phyloP scores from a whole-genome alignment of 257 asterid genomes.

The Parsonsia alboflavescens region DNA sequence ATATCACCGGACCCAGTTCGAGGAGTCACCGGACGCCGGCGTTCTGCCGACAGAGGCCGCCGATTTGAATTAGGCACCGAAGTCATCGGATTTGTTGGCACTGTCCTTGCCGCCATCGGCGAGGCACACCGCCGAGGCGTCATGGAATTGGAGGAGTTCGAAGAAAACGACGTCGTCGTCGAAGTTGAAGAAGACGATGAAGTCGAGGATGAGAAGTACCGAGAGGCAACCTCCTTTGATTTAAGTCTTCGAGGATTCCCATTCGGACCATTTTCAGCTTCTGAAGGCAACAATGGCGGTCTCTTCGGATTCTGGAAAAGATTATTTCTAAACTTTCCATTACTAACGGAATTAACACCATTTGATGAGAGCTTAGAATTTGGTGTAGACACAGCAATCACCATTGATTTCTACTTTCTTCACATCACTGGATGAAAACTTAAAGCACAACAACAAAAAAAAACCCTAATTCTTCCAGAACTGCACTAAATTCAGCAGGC shows the following conservation, averaged over 20 bases:
- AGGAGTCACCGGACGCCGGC: constrained; percentile 35
- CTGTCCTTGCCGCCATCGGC: constrained; percentile 34
- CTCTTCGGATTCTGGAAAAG: constrained; percentile 36
- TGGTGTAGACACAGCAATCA: constrained; percentile 54
- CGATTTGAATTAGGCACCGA: constrained; percentile 25
- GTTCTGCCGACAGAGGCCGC: constrained; percentile 33
- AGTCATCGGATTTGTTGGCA: constrained; percentile 24
- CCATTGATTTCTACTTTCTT: constrained; percentile 41
- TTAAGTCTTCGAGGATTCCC: constrained; percentile 40
- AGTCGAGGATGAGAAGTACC: constrained; percentile 57
- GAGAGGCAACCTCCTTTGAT: constrained; percentile 53
- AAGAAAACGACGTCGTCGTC: constrained; percentile 49
- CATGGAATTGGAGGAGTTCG: constrained; percentile 42
- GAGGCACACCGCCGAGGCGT: constrained; percentile 46
- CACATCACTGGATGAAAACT: constrained; percentile 31
- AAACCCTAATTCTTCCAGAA: constrained; percentile 25
- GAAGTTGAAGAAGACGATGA: constrained; percentile 59
- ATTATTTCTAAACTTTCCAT: constrained; percentile 10
- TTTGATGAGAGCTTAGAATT: constrained; percentile 43
- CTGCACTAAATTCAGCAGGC: constrained; percentile 16
- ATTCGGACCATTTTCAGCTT: constrained; percentile 43
- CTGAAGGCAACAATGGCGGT: constrained; percentile 63
- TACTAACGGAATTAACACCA: constrained; percentile 7
- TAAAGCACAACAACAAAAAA: not conserved
- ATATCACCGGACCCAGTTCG: constrained; percentile 34